These are phyloP conservation scores for Podila epicladia DNA, from an alignment of 192 early-diverging fungal species.

Conservation along the genomic window DNA sequence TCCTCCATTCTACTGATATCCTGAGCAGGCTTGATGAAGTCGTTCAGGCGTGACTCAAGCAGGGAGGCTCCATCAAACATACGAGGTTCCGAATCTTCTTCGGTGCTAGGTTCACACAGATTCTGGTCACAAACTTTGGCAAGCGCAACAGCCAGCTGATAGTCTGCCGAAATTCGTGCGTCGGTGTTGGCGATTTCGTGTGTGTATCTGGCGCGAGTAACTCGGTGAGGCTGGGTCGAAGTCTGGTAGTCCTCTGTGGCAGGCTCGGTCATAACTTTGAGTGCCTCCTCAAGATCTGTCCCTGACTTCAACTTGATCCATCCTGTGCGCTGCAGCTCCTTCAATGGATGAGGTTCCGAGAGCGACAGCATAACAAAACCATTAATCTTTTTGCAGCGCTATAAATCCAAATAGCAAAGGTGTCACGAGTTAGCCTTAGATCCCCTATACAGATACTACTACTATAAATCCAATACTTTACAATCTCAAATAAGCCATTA, in stretches of 20 bases:
- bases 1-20: conserved; percentile 31
- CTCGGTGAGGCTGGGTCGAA: conserved; percentile 29
- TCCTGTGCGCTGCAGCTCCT: conserved; percentile 88
- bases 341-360: conserved; percentile 85
- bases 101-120: conserved; percentile 20
- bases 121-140: conserved; percentile 68
- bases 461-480: no score
- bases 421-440: not conserved
- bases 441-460: not conserved
- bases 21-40: conserved; percentile 19
- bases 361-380: conserved; percentile 89
- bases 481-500: not conserved
- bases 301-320: conserved; percentile 92
- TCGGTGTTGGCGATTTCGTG: conserved; percentile 77
- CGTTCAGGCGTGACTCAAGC: conserved; percentile 20
- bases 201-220: conserved; percentile 64
- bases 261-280: conserved; percentile 53
- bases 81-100: conserved; percentile 18
- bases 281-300: conserved; percentile 81
- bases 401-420: not conserved
- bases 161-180: conserved; percentile 79
- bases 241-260: conserved; percentile 40
- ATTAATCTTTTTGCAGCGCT: conserved; percentile 73
- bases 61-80: conserved; percentile 21
- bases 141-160: conserved; percentile 68